Base-by-base conservation (phyloP, 2,329 filamentous ascomycete genomes). In the Karstenula rhodostoma region DNA sequence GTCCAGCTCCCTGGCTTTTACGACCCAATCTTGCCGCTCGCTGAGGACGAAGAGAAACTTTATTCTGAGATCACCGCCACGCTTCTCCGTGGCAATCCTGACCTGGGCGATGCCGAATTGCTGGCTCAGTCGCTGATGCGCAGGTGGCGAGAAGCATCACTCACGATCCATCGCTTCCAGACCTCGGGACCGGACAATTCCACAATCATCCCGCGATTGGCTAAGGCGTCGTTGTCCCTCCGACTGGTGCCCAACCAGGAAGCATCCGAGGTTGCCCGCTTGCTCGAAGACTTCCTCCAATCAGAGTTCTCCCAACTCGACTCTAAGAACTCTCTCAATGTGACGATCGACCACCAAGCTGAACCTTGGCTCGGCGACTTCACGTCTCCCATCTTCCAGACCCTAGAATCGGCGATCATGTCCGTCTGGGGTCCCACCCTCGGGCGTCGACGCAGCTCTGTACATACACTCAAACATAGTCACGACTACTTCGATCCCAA, bases 311-410 rank as follows among this genome's bases (percentile, higher is more conserved):
- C 82, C 0, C 79, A 84, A 17, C 87, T 98, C 1, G 89, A 89
- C 32, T 94, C 92, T 0, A 89, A 91, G 62, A 99, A 99, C 71
- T 85, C 84, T 6, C 83, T 99, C 37, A 90, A 84, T 1, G 87
- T 99, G 42, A 89, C 89, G 32, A 94, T 99, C 66, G 93, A 97
- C 66, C 95, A 97, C 73, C 90, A 92, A 78, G 94, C 95, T 0
- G 95, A 99, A 73, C 93, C 95, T 0, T 99, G 95, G 95, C 87
- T 99, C 0, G 94, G 95, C 15, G 93, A 97, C 69, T 93, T 93
- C 3, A 88, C 89, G 51, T 97, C 96, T 67, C 88, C 93, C 66
- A 94, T 98, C 60, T 99, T 97, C 78, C 87, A 90, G 63, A 96
- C 93, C 0, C 85, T 99, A 0, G 93, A 96, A 67, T 85, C 89